Percentiles rank a stretch among this genome's conserved stretches.
Evolutionary conservation across 1,284 basidiomycete species (phyloP).

Genomic region (Tilletia horrida): DNA sequence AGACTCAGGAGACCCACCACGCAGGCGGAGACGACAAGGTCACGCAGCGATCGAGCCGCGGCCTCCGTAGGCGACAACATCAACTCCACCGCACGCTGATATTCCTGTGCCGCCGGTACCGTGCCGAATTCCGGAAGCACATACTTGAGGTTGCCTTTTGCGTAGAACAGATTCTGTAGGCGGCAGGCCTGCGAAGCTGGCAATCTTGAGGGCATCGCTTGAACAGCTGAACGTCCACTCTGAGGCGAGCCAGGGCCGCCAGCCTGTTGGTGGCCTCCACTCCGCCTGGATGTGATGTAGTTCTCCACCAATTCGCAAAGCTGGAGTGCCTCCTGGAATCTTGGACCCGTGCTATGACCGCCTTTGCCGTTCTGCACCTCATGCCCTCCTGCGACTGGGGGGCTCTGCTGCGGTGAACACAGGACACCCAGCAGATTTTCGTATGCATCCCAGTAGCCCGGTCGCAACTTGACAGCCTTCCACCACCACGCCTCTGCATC

Average conservation of each 20-base stretch:
- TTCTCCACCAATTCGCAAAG: constrained; percentile 56
- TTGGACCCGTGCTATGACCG: constrained; percentile 29
- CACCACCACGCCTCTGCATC: constrained; percentile 60
- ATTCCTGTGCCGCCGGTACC: constrained; percentile 53
- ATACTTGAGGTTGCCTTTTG: constrained; percentile 57
- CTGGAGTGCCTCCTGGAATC: constrained; percentile 54
- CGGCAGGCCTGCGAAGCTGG: constrained; percentile 56
- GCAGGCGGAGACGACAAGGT: constrained; percentile 46
- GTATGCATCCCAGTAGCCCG: constrained; percentile 58
- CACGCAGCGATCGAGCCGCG: constrained; percentile 34
- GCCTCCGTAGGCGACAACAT: constrained; percentile 35
- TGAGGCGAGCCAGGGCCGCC: constrained; percentile 6
- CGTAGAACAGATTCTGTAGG: constrained; percentile 59
- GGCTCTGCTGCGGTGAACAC: constrained; percentile 46
- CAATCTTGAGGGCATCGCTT: constrained; percentile 39
- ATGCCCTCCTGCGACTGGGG: background rate
- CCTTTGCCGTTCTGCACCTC: background rate
- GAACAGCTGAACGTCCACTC: constrained; percentile 22
- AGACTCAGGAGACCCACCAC: constrained; percentile 44
- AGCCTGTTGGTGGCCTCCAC: background rate
- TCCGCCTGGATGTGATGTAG: background rate
- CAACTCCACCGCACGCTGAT: constrained; percentile 55
- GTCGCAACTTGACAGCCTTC: constrained; percentile 58
- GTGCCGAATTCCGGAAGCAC: constrained; percentile 40
- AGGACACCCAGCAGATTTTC: constrained; percentile 59